Evolutionary conservation across 2,329 filamentous ascomycete genomes (phyloP), one percentile per base, ranked within the genome.

Genomic region (Triangularia verruculosa): DNA sequence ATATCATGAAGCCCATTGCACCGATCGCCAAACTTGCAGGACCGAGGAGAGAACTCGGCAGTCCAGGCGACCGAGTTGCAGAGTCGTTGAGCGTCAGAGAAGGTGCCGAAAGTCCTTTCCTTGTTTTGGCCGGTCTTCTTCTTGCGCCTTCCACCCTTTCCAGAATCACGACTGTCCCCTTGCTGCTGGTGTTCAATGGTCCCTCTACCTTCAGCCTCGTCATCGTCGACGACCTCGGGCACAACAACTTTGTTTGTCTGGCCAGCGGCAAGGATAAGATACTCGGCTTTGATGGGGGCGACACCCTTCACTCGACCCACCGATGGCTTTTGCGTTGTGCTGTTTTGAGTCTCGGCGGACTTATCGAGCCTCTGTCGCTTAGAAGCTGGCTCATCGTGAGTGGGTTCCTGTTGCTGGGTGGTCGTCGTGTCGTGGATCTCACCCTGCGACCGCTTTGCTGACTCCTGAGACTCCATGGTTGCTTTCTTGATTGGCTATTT

Each of bases 1-100:
- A 99, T 78, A 72, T 97, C 87, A 73, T 99, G 95, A 71, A 89
- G 87, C 69, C 89, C 86, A 68, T 87, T 91, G 80, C 95, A 99
- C 66, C 86, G 87, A 30, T 92, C 89, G 25, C 91, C 93, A 70
- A 89, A 96, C 57, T 80, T 83, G 76, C 95, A 98, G 25, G 87
- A 79, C 67, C 82, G 81, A 0, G 93, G 91, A 2, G 92, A 93
- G 75, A 97, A 96, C 74, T 98, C 94, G 39, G 90, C 82, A 66
- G 80, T 84, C 71, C 87, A 84, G 17, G 86, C 85, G 65, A 91
- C 83, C 60, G 88, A 92, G 70, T 87, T 86, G 78, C 94, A 98
- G 8, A 98, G 84, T 47, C 86, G 86, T 61, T 93, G 82, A 28
- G 85, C 85, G 73, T 98, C 94, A 65, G 86, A 84, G 51, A 92